A percentile compares a stretch with the other conserved stretches of the same genome.
These are phyloP conservation scores for Candida berthetii DNA, from an alignment of 805 yeast genomes.

Conservation along the genomic window DNA sequence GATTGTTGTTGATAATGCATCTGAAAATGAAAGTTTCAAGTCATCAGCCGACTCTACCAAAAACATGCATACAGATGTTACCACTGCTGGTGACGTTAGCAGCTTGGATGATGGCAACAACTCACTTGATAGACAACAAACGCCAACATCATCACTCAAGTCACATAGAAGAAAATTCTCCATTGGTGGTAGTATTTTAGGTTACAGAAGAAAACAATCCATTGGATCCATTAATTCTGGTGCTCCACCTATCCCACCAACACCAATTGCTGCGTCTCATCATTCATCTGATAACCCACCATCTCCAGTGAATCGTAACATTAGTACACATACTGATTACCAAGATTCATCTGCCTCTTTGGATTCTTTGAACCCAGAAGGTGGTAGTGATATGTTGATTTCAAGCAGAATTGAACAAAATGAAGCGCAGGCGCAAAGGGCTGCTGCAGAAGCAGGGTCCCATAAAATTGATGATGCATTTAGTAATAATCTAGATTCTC, in stretches of 20 bases:
- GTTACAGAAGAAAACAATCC: constrained; percentile 38
- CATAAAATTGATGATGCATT: constrained; percentile 4
- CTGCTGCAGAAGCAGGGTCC: constrained; percentile 4
- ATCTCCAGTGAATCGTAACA: constrained; percentile 22
- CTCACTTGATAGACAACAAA: constrained; percentile 13
- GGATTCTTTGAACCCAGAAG: constrained; percentile 55
- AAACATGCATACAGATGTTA: constrained; percentile 12
- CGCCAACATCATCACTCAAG: constrained; percentile 19
- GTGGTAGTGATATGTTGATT: constrained; percentile 44
- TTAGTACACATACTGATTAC: constrained; percentile 26
- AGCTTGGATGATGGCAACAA: constrained; percentile 9
- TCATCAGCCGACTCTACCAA: constrained; percentile 12
- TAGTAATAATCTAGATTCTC: neutral
- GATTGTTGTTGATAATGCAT: neutral
- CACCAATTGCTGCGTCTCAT: constrained; percentile 42
- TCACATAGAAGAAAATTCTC: constrained; percentile 60
- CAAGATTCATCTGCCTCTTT: constrained; percentile 40
- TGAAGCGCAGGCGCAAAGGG: constrained; percentile 7
- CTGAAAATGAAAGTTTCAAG: neutral
- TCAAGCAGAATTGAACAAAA: constrained; percentile 53
- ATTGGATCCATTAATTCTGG: constrained; percentile 10
- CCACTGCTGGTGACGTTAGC: constrained; percentile 3
- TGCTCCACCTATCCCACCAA: constrained; percentile 39
- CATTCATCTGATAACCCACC: constrained; percentile 19
- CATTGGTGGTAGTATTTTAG: constrained; percentile 49